Conservation (phyloP, 2,329 filamentous ascomycete species). For the Penicillium sp. region DNA sequence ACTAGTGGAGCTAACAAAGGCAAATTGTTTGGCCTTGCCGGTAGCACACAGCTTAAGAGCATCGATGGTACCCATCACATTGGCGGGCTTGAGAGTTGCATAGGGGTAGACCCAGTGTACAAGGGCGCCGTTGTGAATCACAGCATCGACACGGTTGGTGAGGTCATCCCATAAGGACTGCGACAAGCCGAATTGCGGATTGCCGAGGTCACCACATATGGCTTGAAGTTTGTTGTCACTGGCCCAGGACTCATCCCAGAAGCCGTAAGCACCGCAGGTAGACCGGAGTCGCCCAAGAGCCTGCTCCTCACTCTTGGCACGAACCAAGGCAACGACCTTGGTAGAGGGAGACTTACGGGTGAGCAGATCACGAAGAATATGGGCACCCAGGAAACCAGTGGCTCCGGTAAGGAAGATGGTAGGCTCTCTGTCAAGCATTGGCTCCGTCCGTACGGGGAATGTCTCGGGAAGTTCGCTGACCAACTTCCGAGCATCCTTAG, state of each 20-base stretch:
- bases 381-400: slow-evolving; percentile 85
- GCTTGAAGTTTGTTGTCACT: slow-evolving; percentile 61
- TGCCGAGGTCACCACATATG: slow-evolving; percentile 71
- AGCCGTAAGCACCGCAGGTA: slow-evolving; percentile 72
- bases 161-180: slow-evolving; percentile 65
- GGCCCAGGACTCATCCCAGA: slow-evolving; percentile 69
- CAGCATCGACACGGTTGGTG: slow-evolving; percentile 64
- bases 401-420: slow-evolving; percentile 84
- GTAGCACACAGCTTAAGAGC: slow-evolving; percentile 71
- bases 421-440: slow-evolving; percentile 37
- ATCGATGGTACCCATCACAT: slow-evolving; percentile 80
- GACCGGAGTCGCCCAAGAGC: slow-evolving; percentile 65
- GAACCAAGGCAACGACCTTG: slow-evolving; percentile 73
- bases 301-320: slow-evolving; percentile 59
- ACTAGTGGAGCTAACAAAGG: slow-evolving; percentile 80
- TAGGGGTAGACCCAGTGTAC: slow-evolving; percentile 82
- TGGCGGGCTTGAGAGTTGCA: slow-evolving; percentile 66
- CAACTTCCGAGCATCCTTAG: slow-evolving; percentile 52
- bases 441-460: slow-evolving; percentile 37
- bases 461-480: slow-evolving; percentile 49
- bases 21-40: slow-evolving; percentile 75
- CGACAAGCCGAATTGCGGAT: slow-evolving; percentile 71
- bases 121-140: slow-evolving; percentile 79
- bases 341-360: slow-evolving; percentile 55
- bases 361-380: slow-evolving; percentile 73